Evolutionary conservation across 2,329 filamentous ascomycete species (phyloP), one percentile per base, ranked within the genome.

Genomic region (Hawksworthiomyces lignivorus): DNA sequence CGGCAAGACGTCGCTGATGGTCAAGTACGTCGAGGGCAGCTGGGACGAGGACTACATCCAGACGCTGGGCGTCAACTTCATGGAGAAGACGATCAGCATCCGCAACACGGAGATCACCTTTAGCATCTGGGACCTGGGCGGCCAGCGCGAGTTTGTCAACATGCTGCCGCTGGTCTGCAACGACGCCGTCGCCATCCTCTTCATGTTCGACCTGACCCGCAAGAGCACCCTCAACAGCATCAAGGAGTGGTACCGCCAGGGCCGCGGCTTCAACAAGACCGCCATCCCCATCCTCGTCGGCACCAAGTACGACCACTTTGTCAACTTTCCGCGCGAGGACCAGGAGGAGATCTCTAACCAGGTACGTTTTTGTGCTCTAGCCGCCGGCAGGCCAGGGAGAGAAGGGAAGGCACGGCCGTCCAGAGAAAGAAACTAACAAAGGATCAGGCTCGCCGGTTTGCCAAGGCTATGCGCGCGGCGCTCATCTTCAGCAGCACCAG

Each of bases 11-110:
- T 96, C 89, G 50, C 68, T 98, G 60, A 98, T 98, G 92, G 92
- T 98, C 58, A 98, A 98, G 64, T 98, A 98, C 59, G 92, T 98
- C 43, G 92, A 98, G 67, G 92, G 92, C 46, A 96, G 89, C 65
- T 98, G 92, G 88, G 92, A 98, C 63, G 92, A 98, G 67, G 92
- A 98, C 62, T 98, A 98, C 64, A 98, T 98, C 57, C 92, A 98
- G 67, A 98, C 92, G 18, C 70, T 98, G 33, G 92, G 92, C 52
- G 92, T 98, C 65, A 98, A 98, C 65, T 98, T 98, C 66, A 98
- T 98, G 92, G 92, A 98, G 64, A 98, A 98, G 75, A 98, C 92
- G 27, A 98, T 98, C 60, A 94, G 87, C 49, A 98, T 98, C 64
- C 85, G 92, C 48, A 98, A 98, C 66, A 98, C 92, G 14, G 92